Conservation (phyloP, 2,329 filamentous ascomycete species). For the Xylaria sp. region DNA sequence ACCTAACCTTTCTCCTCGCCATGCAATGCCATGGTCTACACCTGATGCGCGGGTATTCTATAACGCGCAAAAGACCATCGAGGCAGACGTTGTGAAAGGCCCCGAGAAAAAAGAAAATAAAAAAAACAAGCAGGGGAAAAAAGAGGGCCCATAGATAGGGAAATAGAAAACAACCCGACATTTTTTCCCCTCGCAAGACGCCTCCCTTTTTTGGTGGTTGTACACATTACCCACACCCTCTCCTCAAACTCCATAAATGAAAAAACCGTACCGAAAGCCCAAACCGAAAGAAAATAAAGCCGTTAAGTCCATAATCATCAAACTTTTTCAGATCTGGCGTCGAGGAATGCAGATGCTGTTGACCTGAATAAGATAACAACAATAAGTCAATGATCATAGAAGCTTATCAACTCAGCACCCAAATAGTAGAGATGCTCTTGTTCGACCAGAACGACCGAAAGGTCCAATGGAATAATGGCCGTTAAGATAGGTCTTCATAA, state of each 20-base stretch:
- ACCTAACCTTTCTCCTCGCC: neutral
- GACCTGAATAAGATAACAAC: too few relatives aligned
- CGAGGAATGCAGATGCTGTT: too few relatives aligned
- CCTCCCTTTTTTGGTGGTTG: conserved; percentile 11
- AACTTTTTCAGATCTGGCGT: too few relatives aligned
- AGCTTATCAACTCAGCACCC: too few relatives aligned
- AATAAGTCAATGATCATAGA: too few relatives aligned
- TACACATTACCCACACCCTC: neutral
- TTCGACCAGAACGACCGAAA: too few relatives aligned
- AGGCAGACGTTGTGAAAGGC: neutral
- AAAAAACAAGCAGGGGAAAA: neutral
- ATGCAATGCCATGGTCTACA: neutral
- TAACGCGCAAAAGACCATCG: neutral
- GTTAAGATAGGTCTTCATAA: neutral
- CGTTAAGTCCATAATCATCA: too few relatives aligned
- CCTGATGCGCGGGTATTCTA: neutral
- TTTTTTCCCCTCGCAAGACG: conserved; percentile 9
- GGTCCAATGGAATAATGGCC: too few relatives aligned
- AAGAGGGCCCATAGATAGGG: neutral
- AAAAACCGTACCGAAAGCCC: conserved; percentile 7
- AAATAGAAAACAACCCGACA: neutral
- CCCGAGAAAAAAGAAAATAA: neutral
- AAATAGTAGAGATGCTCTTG: too few relatives aligned
- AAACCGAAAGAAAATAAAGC: neutral
- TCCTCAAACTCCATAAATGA: conserved; percentile 12